phyloP scores from a whole-genome alignment of 192 early-diverging fungal genomes.

The Oehlia diaphana region DNA sequence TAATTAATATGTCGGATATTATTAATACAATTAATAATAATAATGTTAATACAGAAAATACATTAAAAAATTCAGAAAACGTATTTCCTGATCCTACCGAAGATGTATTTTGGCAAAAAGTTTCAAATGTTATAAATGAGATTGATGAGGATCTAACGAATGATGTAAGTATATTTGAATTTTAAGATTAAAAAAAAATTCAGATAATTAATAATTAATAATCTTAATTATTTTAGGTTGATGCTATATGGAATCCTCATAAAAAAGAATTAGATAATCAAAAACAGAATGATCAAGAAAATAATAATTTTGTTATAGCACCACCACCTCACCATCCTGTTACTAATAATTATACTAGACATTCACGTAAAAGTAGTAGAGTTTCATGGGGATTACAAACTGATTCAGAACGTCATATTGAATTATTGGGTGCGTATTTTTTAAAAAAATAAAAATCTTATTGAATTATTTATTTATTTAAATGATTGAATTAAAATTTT shows the following conservation, averaged over 20 bases:
- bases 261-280: neutral
- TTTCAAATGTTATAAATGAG: neutral
- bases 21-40: neutral
- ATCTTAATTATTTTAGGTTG: neutral
- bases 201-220: too few relatives aligned
- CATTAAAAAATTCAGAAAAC: neutral
- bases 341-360: neutral
- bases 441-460: neutral
- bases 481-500: neutral
- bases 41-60: neutral
- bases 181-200: neutral
- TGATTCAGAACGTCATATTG: conserved; percentile 18
- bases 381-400: conserved; percentile 13
- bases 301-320: neutral
- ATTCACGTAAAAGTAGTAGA: conserved; percentile 22
- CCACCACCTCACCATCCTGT: conserved; percentile 4
- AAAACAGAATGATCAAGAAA: neutral
- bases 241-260: conserved; percentile 4
- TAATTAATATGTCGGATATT: neutral
- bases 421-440: conserved; percentile 9
- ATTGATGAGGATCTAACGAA: neutral
- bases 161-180: neutral
- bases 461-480: too few relatives aligned
- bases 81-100: conserved; percentile 14
- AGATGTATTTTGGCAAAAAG: conserved; percentile 22